phyloP scores from a whole-genome alignment of 306 rosid species.

The Biancaea sappan region DNA sequence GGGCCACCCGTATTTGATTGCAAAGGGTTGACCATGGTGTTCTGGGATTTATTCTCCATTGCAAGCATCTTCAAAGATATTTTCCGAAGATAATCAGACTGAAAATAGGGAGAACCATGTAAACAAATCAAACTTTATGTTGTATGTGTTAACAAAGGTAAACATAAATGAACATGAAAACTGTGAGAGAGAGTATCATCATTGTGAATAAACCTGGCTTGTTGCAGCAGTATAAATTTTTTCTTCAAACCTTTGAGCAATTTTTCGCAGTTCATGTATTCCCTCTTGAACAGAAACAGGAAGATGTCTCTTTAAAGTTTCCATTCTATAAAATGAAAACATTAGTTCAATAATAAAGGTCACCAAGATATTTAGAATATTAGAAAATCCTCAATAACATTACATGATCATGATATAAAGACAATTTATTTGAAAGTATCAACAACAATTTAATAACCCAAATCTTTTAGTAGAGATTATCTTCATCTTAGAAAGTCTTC shows the following conservation, averaged over 20 bases:
- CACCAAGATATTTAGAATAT: not conserved
- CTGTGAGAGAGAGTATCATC: not conserved
- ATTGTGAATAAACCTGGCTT: slow-evolving; percentile 55
- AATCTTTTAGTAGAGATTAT: not conserved
- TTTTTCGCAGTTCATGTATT: slow-evolving; percentile 56
- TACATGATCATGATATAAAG: not conserved
- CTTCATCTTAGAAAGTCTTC: not conserved
- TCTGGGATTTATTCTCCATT: slow-evolving; percentile 53
- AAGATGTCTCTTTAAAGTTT: slow-evolving; percentile 66
- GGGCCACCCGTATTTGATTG: slow-evolving; percentile 45
- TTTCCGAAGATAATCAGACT: slow-evolving; percentile 30
- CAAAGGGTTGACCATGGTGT: slow-evolving; percentile 31
- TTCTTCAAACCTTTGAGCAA: slow-evolving; percentile 86
- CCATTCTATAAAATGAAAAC: slow-evolving; percentile 56
- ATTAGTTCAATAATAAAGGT: not conserved
- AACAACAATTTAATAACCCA: not conserved
- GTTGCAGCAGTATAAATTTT: slow-evolving; percentile 63
- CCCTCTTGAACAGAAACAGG: slow-evolving; percentile 68
- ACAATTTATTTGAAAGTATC: not conserved
- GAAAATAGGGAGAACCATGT: not conserved
- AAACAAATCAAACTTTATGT: slow-evolving; percentile 17
- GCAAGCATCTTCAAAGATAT: slow-evolving; percentile 14
- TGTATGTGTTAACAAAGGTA: not conserved
- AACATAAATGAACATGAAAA: not conserved
- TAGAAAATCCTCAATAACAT: not conserved